phyloP scores from a whole-genome alignment of 768 basidiomycete species.

The Kwoniella dendrophila region DNA sequence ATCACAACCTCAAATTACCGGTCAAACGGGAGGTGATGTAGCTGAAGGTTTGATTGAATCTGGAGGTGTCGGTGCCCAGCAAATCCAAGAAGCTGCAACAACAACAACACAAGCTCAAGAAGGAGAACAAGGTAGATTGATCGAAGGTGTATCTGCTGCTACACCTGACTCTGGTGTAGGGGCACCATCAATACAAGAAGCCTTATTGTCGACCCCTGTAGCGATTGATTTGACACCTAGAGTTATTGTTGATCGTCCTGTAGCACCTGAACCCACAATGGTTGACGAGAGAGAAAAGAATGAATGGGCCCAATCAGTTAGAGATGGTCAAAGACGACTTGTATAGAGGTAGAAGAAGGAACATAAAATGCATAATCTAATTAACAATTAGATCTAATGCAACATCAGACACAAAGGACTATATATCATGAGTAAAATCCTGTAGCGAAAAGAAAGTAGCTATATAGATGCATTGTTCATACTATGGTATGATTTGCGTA shows the following conservation, averaged over 20 bases:
- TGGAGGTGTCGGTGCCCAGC: not conserved
- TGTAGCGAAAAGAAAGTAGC: too few species aligned
- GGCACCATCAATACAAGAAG: slow-evolving; percentile 17
- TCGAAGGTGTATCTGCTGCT: not conserved
- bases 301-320: slow-evolving; percentile 22
- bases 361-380: not conserved
- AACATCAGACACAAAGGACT: too few species aligned
- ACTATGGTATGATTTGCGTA: too few species aligned
- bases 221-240: slow-evolving; percentile 20
- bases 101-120: not conserved
- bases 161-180: not conserved
- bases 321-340: slow-evolving; percentile 31
- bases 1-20: too few species aligned
- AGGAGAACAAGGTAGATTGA: slow-evolving; percentile 5
- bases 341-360: slow-evolving; percentile 20
- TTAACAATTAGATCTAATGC: too few species aligned
- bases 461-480: too few species aligned
- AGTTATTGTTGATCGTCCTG: slow-evolving; percentile 15
- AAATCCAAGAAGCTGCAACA: not conserved
- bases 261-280: not conserved
- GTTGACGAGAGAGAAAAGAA: slow-evolving; percentile 15
- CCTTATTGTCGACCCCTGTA: slow-evolving; percentile 13
- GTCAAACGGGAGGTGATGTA: slow-evolving; percentile 7
- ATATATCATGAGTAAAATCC: too few species aligned
- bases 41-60: slow-evolving; percentile 20